Base-by-base conservation (phyloP, 768 basidiomycete species). In the Psilocybe cyanescens region DNA sequence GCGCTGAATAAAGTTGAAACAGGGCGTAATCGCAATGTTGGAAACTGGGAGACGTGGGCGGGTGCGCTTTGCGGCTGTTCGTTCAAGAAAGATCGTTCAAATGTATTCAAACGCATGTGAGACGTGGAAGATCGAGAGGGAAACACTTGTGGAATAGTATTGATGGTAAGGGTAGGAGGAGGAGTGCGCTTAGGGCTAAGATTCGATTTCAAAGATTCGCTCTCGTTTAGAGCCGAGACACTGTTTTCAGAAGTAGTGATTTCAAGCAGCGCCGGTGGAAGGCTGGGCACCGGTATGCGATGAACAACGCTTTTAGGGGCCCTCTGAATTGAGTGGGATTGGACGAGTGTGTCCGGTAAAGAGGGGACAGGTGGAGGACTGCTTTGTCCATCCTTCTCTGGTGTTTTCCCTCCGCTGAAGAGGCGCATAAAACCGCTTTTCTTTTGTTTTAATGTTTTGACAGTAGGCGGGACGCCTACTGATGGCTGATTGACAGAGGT, bases 351-450 rank as follows among this genome's bases (percentile, higher is more conserved):
- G 55, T 82, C 80, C 4, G 78, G 74, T 33, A 84, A 67, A 8
- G 81, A 71, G 11, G 88, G 88, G 8, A 91, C 80, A 16, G 90
- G 86, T 5, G 86, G 86, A 1, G 83, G 82, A 7, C 74, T 72
- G 4, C 68, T 70, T 59, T 70, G 74, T 19, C 84, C 80, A 45
- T 83, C 82, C 68, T 74, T 79, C 46, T 86, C 81, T 54, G 80
- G 81, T 37, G 73, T 71, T 69, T 81, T 84, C 17, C 71, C 74
- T 16, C 81, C 80, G 67, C 88, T 86, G 70, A 94, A 92, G 9
- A 94, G 75, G 54, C 89, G 80, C 87, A 94, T 84, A 70, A 94
- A 91, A 7, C 83, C 92, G 64, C 91, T 93, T 72, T 89, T 93
- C 78, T 90, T 92, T 61, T 89, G 88, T 67, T 84, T 91, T 53